These are phyloP conservation scores for Pestalotiopsis fici DNA, from an alignment of 2,329 filamentous ascomycete genomes.

Conservation along the genomic window DNA sequence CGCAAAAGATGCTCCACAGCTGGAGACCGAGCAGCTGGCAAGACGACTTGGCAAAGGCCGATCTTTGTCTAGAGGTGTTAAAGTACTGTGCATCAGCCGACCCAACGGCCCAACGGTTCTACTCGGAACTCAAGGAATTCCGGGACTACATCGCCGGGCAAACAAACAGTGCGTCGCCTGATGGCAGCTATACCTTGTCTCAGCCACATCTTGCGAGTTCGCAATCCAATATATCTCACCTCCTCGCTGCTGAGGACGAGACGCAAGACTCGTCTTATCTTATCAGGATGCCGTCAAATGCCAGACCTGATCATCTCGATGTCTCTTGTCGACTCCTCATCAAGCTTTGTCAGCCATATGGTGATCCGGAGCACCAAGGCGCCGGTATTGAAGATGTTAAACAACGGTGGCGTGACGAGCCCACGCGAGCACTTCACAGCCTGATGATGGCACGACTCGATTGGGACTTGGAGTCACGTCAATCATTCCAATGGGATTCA, in stretches of 20 bases:
- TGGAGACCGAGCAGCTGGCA: conserved; percentile 21
- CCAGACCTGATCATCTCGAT: neutral
- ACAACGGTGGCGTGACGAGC: conserved; percentile 6
- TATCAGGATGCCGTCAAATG: neutral
- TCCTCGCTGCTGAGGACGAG: neutral
- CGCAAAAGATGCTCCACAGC: conserved; percentile 30
- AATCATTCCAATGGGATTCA: conserved; percentile 5
- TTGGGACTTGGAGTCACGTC: conserved; percentile 9
- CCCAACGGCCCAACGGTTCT: neutral
- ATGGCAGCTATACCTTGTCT: neutral
- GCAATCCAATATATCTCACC: neutral
- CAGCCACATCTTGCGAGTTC: neutral
- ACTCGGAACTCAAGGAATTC: neutral
- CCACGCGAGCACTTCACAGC: neutral
- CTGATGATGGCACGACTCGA: conserved; percentile 11
- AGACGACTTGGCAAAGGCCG: conserved; percentile 24
- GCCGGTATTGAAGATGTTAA: conserved; percentile 2
- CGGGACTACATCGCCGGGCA: neutral
- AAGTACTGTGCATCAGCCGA: conserved; percentile 10
- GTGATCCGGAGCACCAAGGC: neutral
- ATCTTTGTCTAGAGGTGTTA: conserved; percentile 23
- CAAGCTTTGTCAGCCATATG: conserved; percentile 13
- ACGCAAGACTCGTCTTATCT: neutral
- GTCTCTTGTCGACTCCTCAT: neutral
- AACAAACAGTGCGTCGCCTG: neutral